Percentiles rank a stretch among this genome's conserved stretches.
Evolutionary conservation across 495 filamentous ascomycete species (phyloP).

Genomic region (Aspergillus panamensis): DNA sequence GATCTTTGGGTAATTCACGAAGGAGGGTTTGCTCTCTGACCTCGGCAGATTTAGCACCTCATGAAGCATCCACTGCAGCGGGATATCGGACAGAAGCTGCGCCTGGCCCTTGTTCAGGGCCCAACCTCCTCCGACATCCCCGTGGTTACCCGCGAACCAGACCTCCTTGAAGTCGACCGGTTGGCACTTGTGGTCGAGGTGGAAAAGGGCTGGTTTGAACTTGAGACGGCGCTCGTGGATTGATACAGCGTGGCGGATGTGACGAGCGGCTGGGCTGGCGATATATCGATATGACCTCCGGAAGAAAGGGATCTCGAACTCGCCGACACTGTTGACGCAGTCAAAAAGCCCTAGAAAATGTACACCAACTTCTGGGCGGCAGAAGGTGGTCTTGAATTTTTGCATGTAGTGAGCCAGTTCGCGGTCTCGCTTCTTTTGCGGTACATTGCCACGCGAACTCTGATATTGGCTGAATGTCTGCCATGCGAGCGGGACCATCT

Average conservation of each 20-base stretch:
- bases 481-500: slow-evolving; percentile 77
- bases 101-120: slow-evolving; percentile 34
- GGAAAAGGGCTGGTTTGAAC: slow-evolving; percentile 57
- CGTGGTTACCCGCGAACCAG: slow-evolving; percentile 72
- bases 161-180: slow-evolving; percentile 65
- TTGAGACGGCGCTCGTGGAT: slow-evolving; percentile 64
- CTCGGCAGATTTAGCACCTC: slow-evolving; percentile 26
- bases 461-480: slow-evolving; percentile 30
- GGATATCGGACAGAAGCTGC: slow-evolving; percentile 32
- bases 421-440: slow-evolving; percentile 19
- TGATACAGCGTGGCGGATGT: slow-evolving; percentile 58
- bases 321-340: slow-evolving; percentile 40
- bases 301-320: slow-evolving; percentile 29
- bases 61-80: slow-evolving; percentile 42
- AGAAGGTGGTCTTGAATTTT: slow-evolving; percentile 41
- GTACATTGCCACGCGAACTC: slow-evolving; percentile 5
- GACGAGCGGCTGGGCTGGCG: slow-evolving; percentile 44
- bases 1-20: slow-evolving; percentile 8
- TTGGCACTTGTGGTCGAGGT: slow-evolving; percentile 44
- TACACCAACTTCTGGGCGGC: slow-evolving; percentile 28
- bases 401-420: slow-evolving; percentile 31
- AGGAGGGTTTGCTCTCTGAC: slow-evolving; percentile 16
- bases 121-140: slow-evolving; percentile 74
- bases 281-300: slow-evolving; percentile 14
- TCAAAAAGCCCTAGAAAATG: slow-evolving; percentile 47